A percentile compares a stretch with the other conserved stretches of the same genome.
These are phyloP conservation scores for Diaporthe australafricana DNA, from an alignment of 2,329 filamentous ascomycete genomes.

Conservation along the genomic window DNA sequence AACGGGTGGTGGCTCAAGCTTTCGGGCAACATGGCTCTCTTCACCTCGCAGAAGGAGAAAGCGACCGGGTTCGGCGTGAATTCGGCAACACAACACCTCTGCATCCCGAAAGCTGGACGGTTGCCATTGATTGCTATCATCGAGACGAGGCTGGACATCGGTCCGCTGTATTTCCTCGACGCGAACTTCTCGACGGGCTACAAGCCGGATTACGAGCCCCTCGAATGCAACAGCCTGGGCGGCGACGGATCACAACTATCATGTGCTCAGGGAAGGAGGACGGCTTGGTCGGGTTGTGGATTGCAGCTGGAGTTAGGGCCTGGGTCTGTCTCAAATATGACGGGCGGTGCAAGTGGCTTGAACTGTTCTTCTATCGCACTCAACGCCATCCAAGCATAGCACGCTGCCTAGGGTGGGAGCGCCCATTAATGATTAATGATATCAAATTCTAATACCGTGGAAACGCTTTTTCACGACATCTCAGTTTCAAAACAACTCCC, in stretches of 20 bases:
- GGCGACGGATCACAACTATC: conserved; percentile 15
- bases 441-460: neutral
- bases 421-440: conserved; percentile 10
- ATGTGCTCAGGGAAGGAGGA: conserved; percentile 11
- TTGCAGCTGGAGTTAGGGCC: conserved; percentile 25
- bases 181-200: conserved; percentile 24
- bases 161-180: conserved; percentile 29
- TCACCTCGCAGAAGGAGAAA: conserved; percentile 29
- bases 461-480: no score
- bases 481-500: neutral
- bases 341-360: neutral
- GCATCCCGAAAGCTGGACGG: conserved; percentile 2
- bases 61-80: conserved; percentile 30
- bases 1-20: conserved; percentile 30
- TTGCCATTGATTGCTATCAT: conserved; percentile 28
- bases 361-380: conserved; percentile 30
- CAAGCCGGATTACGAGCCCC: conserved; percentile 26
- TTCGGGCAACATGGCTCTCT: conserved; percentile 17
- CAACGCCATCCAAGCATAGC: conserved; percentile 4
- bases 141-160: conserved; percentile 28
- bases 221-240: conserved; percentile 9
- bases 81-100: conserved; percentile 19
- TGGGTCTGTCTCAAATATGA: neutral
- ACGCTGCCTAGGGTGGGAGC: neutral
- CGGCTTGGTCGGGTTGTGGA: conserved; percentile 25